Evolutionary conservation across 352 stramenopile species (phyloP), one percentile per base, ranked within the genome.

Genomic region (Phytophthora melonis): DNA sequence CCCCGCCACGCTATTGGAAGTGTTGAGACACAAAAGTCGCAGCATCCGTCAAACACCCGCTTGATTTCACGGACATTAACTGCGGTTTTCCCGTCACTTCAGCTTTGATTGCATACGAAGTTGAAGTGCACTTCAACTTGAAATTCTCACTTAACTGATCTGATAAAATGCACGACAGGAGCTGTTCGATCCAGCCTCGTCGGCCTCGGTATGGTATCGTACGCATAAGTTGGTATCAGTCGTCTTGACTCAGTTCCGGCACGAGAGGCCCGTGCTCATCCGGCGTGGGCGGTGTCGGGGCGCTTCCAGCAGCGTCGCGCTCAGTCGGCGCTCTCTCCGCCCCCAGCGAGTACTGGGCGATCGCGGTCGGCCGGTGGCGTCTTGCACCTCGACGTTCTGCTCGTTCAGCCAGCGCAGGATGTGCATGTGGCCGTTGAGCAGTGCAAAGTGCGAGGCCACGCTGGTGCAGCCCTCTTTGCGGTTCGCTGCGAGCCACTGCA

Each of bases 351-450:
- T 58, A 8, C 27, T 32, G 34, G 58, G 13, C 1, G 55, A 61
- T 11, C 14, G 9, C 8, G 25, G 43, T 5, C 36, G 53, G 5
- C 57, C 16, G 23, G 50, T 58, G 6, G 50, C 62, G 6, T 76
- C 59, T 39, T 75, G 57, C 34, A 73, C 53, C 6, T 72, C 66
- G 25, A 74, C 62, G 36, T 73, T 75, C 60, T 90, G 72, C 59
- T 92, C 79, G 36, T 91, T 81, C 9, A 95, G 77, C 74, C 88
- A 94, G 58, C 74, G 70, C 21, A 92, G 70, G 45, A 93, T 87
- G 41, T 89, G 60, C 47, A 90, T 63, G 64, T 95, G 82, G 32
- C 87, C 84, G 54, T 91, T 92, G 64, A 90, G 86, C 34, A 86
- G 71, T 11, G 88, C 88, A 32, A 90, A 91, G 74, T 87, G 76